phyloP scores from a whole-genome alignment of 2,329 filamentous ascomycete species.

The Allantophomopsis lycopodina region DNA sequence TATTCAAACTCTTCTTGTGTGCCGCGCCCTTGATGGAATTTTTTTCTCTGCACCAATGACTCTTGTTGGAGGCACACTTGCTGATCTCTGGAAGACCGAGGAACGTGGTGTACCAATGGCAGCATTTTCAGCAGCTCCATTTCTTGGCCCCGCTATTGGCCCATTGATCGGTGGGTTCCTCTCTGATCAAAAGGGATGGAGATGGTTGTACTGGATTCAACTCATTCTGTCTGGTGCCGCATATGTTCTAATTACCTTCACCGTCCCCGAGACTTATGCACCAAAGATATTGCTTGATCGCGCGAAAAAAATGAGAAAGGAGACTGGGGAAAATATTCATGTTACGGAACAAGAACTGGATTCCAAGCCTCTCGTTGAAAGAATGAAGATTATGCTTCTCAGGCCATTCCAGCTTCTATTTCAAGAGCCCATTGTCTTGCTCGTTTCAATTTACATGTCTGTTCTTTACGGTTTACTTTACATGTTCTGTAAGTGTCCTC shows the following conservation, averaged over 20 bases:
- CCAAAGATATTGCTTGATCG: conserved; percentile 61
- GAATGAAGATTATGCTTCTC: conserved; percentile 60
- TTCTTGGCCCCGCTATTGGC: conserved; percentile 67
- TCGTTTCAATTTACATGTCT: conserved; percentile 76
- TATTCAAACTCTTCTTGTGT: conserved; percentile 62
- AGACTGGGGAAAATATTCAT: conserved; percentile 51
- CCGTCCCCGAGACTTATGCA: conserved; percentile 82
- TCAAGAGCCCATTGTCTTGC: conserved; percentile 70
- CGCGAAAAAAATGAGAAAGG: conserved; percentile 57
- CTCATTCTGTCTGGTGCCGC: conserved; percentile 58
- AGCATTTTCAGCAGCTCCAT: conserved; percentile 70
- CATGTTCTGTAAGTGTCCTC: conserved; percentile 25
- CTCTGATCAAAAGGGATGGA: conserved; percentile 56
- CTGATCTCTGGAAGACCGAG: conserved; percentile 71
- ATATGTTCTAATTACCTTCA: conserved; percentile 70
- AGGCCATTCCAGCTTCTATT: conserved; percentile 80
- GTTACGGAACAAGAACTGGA: conserved; percentile 77
- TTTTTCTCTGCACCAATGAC: conserved; percentile 82
- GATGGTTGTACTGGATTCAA: conserved; percentile 82
- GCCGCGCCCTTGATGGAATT: conserved; percentile 67
- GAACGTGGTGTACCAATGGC: conserved; percentile 82
- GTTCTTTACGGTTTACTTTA: conserved; percentile 54
- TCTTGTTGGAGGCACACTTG: conserved; percentile 67
- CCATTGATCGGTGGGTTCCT: conserved; percentile 69
- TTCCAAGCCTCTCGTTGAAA: conserved; percentile 50